Evolutionary conservation across 2,329 filamentous ascomycete genomes (phyloP), one percentile per base, ranked within the genome.

Genomic region (Scedosporium apiospermum): DNA sequence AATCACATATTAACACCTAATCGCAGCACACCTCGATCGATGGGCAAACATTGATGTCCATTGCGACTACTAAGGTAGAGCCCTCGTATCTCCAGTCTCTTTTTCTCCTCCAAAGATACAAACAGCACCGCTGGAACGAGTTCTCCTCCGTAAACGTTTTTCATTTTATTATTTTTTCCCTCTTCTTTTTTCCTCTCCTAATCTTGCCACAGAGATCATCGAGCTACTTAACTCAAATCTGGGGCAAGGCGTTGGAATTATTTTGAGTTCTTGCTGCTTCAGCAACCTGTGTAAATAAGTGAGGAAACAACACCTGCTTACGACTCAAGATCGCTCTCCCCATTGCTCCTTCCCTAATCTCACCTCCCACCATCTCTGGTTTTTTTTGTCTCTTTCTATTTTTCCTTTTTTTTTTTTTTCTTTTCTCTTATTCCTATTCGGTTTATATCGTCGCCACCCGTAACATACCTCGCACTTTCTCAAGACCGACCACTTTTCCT

Each of bases 1-100:
- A 61, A 51, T 61, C 59, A 61, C 44, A 61, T 51, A 61, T 38
- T 61, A 51, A 42, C 59, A 61, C 44, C 59, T 30, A 51, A 27
- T 53, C 44, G 59, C 46, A 44, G 18, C 44, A 53, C 30, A 51
- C 44, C 59, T 38, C 34, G 34, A 38, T 38, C 59, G 23, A 51
- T n/a, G 14, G 26, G 27, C 53, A 3, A 23, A n/a, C 30, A 9
- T 58, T 38, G 57, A 41, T 55, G 23, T 27, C 23, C 3, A 27
- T 55, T 18, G 51, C 21, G n/a, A 26, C 18, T 10, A n/a, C n/a
- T n/a, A 14, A 21, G 27, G 10, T 10, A 26, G 51, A 55, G 23
- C 18, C 7, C 51, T 55, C 23, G 51, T 55, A 55, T 55, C 51
- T 55, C 51, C 12, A 23, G 3, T 9, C 23, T 55, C 5, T 16